phyloP scores from a whole-genome alignment of 2,329 filamentous ascomycete genomes.

The Fusarium sp. region DNA sequence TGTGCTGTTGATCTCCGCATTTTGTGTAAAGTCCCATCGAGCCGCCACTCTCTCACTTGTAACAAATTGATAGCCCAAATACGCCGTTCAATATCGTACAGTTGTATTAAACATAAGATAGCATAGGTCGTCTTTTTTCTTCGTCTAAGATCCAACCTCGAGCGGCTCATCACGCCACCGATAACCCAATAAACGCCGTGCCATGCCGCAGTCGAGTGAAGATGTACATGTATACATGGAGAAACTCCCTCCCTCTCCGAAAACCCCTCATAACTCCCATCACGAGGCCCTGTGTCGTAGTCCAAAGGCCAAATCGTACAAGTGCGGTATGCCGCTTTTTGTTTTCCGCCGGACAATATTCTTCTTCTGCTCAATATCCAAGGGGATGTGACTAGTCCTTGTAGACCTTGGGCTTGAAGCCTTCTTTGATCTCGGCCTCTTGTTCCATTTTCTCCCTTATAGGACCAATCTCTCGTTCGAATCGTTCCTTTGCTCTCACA shows the following conservation, averaged over 20 bases:
- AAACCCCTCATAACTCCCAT: constrained; percentile 33
- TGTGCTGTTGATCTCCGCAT: no score
- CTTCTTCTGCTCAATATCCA: neutral
- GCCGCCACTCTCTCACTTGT: no score
- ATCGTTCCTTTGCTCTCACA: constrained; percentile 86
- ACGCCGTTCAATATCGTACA: constrained; percentile 44
- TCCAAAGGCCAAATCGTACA: constrained; percentile 38
- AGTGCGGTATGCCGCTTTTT: constrained; percentile 5
- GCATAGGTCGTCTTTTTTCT: constrained; percentile 42
- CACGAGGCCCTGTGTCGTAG: neutral
- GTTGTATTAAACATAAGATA: constrained; percentile 46
- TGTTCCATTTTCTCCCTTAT: constrained; percentile 75
- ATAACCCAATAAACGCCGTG: constrained; percentile 59
- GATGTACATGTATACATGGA: constrained; percentile 58
- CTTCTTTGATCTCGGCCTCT: constrained; percentile 83
- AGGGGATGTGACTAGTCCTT: constrained; percentile 71
- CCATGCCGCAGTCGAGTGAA: constrained; percentile 67
- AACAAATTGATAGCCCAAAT: neutral
- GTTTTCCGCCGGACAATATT: neutral
- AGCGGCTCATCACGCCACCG: constrained; percentile 45
- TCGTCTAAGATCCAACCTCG: constrained; percentile 49
- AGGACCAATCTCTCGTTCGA: constrained; percentile 86
- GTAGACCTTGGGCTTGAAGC: constrained; percentile 95
- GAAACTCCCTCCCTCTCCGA: constrained; percentile 30
- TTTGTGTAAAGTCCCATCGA: neutral